phyloP scores from a whole-genome alignment of 2,329 filamentous ascomycete species.

The Apiospora arundinis region DNA sequence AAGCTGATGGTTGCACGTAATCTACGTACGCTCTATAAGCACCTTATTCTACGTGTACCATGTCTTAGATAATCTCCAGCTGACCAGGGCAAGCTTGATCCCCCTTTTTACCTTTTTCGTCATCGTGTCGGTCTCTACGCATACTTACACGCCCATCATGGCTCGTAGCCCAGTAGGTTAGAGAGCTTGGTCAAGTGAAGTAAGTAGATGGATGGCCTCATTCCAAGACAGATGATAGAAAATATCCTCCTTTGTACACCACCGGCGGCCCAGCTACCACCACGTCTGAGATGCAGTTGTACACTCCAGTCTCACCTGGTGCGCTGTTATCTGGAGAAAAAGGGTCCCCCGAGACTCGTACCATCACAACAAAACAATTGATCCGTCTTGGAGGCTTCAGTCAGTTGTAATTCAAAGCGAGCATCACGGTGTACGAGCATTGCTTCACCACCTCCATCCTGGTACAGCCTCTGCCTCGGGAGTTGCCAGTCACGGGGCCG shows the following conservation, averaged over 20 bases:
- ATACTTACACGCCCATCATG: not conserved
- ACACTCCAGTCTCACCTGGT: not conserved
- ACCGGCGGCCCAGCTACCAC: not conserved
- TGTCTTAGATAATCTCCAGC: conserved; percentile 12
- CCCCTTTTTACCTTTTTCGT: not conserved
- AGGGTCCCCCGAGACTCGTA: not conserved
- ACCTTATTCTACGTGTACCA: not conserved
- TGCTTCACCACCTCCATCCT: not conserved
- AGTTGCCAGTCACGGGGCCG: not conserved
- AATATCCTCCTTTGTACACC: not conserved
- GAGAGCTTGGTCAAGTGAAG: not conserved
- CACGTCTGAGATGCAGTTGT: not conserved
- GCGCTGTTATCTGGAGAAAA: not conserved
- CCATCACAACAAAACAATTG: not conserved
- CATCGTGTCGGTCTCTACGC: not conserved
- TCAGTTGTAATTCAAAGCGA: not conserved
- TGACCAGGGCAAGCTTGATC: not conserved
- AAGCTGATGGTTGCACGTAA: not conserved
- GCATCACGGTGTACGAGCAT: not conserved
- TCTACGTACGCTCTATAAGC: conserved; percentile 3
- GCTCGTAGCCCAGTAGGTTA: not conserved
- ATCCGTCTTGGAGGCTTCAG: not conserved
- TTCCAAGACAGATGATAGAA: not conserved
- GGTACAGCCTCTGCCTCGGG: not conserved
- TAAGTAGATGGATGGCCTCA: not conserved